phyloP scores from a whole-genome alignment of 202 grass and related monocot genomes.

The Alloteropsis angusta region DNA sequence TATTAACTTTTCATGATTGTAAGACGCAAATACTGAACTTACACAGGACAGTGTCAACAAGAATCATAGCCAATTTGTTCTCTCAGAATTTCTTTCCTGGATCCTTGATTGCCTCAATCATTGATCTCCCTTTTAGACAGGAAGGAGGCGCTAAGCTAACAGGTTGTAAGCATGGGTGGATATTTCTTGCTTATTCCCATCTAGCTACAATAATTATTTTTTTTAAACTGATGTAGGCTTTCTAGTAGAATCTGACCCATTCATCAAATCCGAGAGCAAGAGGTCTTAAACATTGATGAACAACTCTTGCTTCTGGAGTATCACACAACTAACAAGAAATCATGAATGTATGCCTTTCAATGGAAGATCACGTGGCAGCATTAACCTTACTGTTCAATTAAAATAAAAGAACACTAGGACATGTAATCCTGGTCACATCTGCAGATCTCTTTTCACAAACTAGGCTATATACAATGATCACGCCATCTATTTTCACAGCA shows the following conservation, averaged over 20 bases:
- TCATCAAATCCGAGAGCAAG: not conserved
- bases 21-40: not conserved
- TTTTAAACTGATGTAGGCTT: not conserved
- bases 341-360: not conserved
- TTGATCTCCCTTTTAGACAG: not conserved
- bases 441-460: not conserved
- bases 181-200: not conserved
- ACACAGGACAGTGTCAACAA: not conserved
- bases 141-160: not conserved
- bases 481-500: conserved; percentile 7
- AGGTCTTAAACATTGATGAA: not conserved
- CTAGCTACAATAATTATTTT: not conserved
- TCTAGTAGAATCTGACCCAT: not conserved
- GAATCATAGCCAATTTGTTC: not conserved
- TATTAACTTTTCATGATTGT: conserved; percentile 9
- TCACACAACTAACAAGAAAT: not conserved
- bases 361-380: not conserved
- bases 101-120: not conserved
- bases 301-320: not conserved
- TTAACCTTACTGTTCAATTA: not conserved
- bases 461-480: conserved; percentile 5
- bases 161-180: not conserved
- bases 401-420: not conserved
- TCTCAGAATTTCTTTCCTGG: not conserved
- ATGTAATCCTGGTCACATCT: not conserved